phyloP scores from a whole-genome alignment of 2,329 filamentous ascomycete genomes.

The Fusarium musae region DNA sequence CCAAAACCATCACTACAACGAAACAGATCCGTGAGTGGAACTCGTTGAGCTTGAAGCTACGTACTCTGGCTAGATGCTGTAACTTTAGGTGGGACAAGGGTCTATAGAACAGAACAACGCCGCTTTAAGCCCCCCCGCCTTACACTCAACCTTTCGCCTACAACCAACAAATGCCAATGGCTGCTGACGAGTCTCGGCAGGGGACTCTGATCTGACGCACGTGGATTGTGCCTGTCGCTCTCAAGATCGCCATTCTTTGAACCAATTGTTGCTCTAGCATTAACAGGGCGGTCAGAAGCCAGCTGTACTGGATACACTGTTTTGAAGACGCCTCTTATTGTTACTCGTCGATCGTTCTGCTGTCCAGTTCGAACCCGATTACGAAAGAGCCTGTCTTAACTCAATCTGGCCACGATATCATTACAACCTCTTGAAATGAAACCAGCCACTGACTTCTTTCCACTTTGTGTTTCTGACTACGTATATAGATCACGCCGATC shows the following conservation, averaged over 20 bases:
- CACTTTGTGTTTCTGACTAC: slow-evolving; percentile 9
- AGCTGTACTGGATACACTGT: slow-evolving; percentile 5
- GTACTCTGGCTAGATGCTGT: background rate
- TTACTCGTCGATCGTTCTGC: background rate
- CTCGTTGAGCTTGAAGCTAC: slow-evolving; percentile 38
- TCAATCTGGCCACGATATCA: background rate
- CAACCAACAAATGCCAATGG: slow-evolving; percentile 10
- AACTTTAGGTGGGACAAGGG: slow-evolving; percentile 18
- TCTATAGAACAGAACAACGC: slow-evolving; percentile 9
- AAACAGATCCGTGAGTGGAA: slow-evolving; percentile 27
- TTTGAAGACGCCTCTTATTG: background rate
- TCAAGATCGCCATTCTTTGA: slow-evolving; percentile 23
- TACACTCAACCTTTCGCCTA: slow-evolving; percentile 8
- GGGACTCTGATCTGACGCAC: slow-evolving; percentile 33
- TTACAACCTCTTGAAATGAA: background rate
- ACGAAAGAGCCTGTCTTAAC: background rate
- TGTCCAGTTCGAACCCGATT: background rate
- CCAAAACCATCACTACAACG: slow-evolving; percentile 2
- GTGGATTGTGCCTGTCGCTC: slow-evolving; percentile 37
- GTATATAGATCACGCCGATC: background rate
- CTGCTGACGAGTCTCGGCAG: slow-evolving; percentile 35
- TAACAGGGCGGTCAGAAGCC: slow-evolving; percentile 35
- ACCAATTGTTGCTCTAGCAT: slow-evolving; percentile 21
- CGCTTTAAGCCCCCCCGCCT: slow-evolving; percentile 25
- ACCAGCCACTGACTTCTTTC: slow-evolving; percentile 14